Conservation (phyloP, 2,329 filamentous ascomycete species). For the Aureobasidium sp. region DNA sequence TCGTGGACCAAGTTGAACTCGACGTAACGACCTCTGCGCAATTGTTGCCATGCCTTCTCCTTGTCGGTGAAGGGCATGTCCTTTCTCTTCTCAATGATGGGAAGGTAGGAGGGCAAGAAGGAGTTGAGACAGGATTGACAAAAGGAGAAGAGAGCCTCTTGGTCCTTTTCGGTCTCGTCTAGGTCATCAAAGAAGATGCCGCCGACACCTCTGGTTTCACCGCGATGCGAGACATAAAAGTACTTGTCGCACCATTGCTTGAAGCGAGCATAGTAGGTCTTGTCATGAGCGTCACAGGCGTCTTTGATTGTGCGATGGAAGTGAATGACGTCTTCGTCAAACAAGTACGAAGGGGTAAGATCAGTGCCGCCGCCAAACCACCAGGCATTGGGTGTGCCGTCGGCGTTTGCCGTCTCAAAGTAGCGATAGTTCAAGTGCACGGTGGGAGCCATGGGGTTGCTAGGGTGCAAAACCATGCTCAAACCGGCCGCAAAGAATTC, state of each 20-base stretch:
- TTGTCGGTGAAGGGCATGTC: slow-evolving; percentile 81
- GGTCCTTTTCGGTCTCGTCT: slow-evolving; percentile 76
- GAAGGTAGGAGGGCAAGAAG: slow-evolving; percentile 85
- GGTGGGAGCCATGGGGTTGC: slow-evolving; percentile 94
- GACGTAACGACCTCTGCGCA: slow-evolving; percentile 89
- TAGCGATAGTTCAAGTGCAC: slow-evolving; percentile 98
- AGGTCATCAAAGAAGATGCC: slow-evolving; percentile 99
- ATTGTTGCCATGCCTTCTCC: slow-evolving; percentile 95
- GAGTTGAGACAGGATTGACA: slow-evolving; percentile 76
- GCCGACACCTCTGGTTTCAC: slow-evolving; percentile 78
- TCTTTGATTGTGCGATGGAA: slow-evolving; percentile 93
- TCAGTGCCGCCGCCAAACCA: slow-evolving; percentile 98
- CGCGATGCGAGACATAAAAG: slow-evolving; percentile 87
- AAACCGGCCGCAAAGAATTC: slow-evolving; percentile 94
- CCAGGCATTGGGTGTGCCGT: slow-evolving; percentile 79
- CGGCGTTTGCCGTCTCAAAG: slow-evolving; percentile 86
- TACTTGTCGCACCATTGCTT: slow-evolving; percentile 99
- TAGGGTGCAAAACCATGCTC: slow-evolving; percentile 86
- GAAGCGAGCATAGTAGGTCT: slow-evolving; percentile 84
- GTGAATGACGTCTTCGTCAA: slow-evolving; percentile 93
- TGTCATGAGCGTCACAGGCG: slow-evolving; percentile 88
- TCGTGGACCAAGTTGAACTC: slow-evolving; percentile 99
- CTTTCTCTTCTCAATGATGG: slow-evolving; percentile 81
- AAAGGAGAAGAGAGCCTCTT: slow-evolving; percentile 85
- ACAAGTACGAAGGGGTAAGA: slow-evolving; percentile 86